Evolutionary conservation across 805 yeast species (phyloP), one percentile per base, ranked within the genome.

Genomic region (Hermanozyma aechmeae): DNA sequence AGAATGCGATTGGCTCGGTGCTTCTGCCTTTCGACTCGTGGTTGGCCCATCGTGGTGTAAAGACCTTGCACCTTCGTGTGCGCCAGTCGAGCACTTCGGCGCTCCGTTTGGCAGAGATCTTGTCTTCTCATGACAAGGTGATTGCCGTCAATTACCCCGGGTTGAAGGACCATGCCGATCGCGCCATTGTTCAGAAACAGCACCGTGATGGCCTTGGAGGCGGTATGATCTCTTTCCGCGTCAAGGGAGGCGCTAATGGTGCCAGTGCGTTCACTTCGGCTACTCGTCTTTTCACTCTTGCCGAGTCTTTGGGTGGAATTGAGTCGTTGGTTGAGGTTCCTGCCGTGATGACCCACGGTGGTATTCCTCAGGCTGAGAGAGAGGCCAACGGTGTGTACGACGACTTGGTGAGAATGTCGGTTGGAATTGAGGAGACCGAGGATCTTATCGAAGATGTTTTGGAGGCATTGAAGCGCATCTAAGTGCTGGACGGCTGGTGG

Each of bases 1-100:
- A 84, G 58, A 83, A 83, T 47, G 93, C 94, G 40, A 65, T 81
- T 46, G 95, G 95, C 38, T 85, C 93, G 16, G 72, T 84, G 39
- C 93, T 94, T 40, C 81, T 93, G 13, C 83, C 95, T 30, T 85
- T 84, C 53, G 95, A 85, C 61, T 71, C 85, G 24, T 84, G 94
- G 94, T 76, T 83, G 55, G 87, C 93, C 32, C 95, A 83, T 68
- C 72, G 95, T 55, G 95, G 95, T 50, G 68, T 84, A 50, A 84
- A 81, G 69, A 84, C 95, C 24, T 66, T 83, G 50, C 92, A 82
- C 50, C 65, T 84, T 58, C 73, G 95, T 56, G 79, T 74, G 23
- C 69, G 73, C 48, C 81, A 78, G 45, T 79, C 92, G 23, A 58
- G 84, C 24, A 43, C 47, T 31, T 68, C 71, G 31, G 95, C 95